phyloP scores from a whole-genome alignment of 305 asterid genomes.

The Fraxinus latifolia region DNA sequence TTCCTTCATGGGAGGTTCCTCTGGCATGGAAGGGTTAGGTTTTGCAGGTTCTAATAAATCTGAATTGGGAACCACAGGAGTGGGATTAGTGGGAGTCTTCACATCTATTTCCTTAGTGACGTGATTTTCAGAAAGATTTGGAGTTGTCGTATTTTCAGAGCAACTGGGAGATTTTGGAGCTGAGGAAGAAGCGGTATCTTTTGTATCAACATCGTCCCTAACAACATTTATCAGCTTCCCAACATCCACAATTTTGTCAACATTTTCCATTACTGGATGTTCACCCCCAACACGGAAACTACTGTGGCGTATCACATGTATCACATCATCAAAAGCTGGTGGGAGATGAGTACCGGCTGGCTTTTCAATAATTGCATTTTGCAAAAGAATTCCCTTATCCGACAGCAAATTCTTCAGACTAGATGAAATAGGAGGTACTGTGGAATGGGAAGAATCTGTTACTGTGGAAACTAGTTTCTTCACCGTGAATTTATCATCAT shows the following conservation, averaged over 20 bases:
- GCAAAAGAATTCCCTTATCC: constrained; percentile 39
- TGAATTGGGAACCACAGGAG: constrained; percentile 25
- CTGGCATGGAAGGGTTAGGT: constrained; percentile 32
- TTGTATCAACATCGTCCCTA: constrained; percentile 45
- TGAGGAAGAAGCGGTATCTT: constrained; percentile 30
- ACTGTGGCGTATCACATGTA: constrained; percentile 64
- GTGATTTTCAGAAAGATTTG: constrained; percentile 35
- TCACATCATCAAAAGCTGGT: constrained; percentile 58
- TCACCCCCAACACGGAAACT: constrained; percentile 56
- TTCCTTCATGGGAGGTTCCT: constrained; percentile 56
- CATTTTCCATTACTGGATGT: constrained; percentile 42
- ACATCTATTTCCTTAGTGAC: constrained; percentile 55
- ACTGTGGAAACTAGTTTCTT: constrained; percentile 37
- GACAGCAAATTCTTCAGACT: constrained; percentile 37
- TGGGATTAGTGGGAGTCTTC: constrained; percentile 28
- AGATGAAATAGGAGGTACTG: constrained; percentile 31
- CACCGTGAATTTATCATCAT: constrained; percentile 51
- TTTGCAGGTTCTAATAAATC: constrained; percentile 40
- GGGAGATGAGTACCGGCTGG: constrained; percentile 37
- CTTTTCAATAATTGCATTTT: constrained; percentile 45
- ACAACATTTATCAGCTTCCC: constrained; percentile 50
- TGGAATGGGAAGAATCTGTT: constrained; percentile 33
- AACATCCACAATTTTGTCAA: constrained; percentile 39
- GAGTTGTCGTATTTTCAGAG: constrained; percentile 27
- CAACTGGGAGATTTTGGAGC: constrained; percentile 34